phyloP scores from a whole-genome alignment of 1,284 basidiomycete genomes.

The Schizophyllum commune region DNA sequence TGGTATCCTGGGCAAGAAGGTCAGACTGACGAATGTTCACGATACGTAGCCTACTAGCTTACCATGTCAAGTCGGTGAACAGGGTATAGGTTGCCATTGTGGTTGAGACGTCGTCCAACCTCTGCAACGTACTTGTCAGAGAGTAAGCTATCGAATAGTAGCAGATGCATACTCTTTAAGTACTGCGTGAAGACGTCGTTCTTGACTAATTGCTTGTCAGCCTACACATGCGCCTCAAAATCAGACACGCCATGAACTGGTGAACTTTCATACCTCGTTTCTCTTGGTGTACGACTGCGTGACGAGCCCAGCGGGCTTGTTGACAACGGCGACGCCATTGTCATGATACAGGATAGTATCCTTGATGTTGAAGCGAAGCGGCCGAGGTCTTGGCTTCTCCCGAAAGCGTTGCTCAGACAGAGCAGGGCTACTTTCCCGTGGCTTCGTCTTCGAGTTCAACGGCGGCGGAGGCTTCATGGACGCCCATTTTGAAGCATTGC shows the following conservation, averaged over 20 bases:
- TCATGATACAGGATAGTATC: not conserved
- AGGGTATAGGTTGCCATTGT: not conserved
- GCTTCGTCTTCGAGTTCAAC: no score
- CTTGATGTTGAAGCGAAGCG: not conserved
- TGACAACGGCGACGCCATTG: not conserved
- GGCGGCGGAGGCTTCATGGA: no score
- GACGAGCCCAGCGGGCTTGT: not conserved
- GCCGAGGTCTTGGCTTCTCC: not conserved
- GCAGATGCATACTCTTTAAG: not conserved
- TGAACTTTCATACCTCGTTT: not conserved
- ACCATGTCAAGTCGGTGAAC: not conserved
- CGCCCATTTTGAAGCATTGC: no score
- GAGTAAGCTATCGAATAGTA: not conserved
- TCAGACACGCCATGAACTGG: no score
- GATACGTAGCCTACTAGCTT: not conserved
- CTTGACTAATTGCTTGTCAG: not conserved
- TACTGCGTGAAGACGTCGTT: not conserved
- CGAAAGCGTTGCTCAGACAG: not conserved
- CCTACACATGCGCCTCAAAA: not conserved
- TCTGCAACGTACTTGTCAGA: not conserved
- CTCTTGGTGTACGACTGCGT: not conserved
- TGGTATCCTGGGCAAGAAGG: not conserved
- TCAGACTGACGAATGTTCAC: not conserved
- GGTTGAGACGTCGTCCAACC: not conserved
- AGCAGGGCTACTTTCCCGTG: not conserved